Evolutionary conservation across 164 flowering plant species (phyloP), one percentile per base, ranked within the genome.

Genomic region (Berberis thunbergii): DNA sequence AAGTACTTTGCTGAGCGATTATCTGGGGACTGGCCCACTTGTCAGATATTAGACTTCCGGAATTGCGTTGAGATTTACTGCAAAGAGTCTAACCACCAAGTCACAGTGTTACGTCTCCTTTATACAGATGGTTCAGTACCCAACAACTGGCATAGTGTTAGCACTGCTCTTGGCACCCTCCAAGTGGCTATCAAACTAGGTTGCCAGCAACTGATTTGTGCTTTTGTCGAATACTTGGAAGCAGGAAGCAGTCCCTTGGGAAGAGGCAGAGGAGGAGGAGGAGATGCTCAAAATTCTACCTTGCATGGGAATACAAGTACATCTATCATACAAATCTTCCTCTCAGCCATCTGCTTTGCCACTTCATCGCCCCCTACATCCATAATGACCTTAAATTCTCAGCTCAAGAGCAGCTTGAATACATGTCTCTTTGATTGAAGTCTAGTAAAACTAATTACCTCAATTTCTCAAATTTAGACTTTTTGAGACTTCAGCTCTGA

Each of bases 401-500:
- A 5, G 88, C 92, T 7, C 97, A 91, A 70, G 97, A 95, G 69
- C 99, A 95, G 73, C 84, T 95, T 9, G 96, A 91, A 61, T 95
- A 95, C 75, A 86, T 95, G 82, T 79, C 43, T 94, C 97, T 49
- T 68, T 87, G 42, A 55, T 91, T 63, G 73, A 68, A 43, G 79
- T 26, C 26, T 26, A 26, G 26, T 26, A 26, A 26, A 26, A 26
- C 26, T 26, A 26, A 26, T 26, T 26, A 26, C 26, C 26, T 26
- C 26, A 26, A 26, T 26, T 26, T 26, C 26, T 26, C 26, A 26
- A 26, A 26, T 26, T 26, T 26, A 26, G 26, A 26, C 26, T 26
- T 26, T 26, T 26, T 26, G 26, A 26, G 26, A 26, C 26, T 26
- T 26, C 26, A 26, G 26, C 26, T 26, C 26, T 26, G 26, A 26